Evolutionary conservation across 1,284 basidiomycete species (phyloP), one percentile per base, ranked within the genome.

Genomic region (Moesziomyces globuligerus): DNA sequence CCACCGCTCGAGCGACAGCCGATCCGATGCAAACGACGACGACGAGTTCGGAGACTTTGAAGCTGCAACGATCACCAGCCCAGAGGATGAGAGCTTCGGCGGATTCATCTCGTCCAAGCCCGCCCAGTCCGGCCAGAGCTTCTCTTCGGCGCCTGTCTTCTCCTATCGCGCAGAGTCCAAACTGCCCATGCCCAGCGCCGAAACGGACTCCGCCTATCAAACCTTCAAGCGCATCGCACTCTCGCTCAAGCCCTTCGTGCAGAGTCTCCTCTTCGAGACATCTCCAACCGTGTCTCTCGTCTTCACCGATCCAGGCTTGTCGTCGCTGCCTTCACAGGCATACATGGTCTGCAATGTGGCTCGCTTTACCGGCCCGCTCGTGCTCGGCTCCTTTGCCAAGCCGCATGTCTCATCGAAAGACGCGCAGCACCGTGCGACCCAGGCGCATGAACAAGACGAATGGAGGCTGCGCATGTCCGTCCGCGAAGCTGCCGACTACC

Each of bases 21-120:
- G 34, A 38, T n/a, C n/a, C n/a, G n/a, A n/a, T n/a, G n/a, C n/a
- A n/a, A 28, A 25, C 36, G 77, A 84, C 40, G 88, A 92, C 56
- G 92, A 95, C 70, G 94, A 94, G 36, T 98, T 97, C 85, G 94
- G 78, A n/a, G 71, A 74, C 49, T 72, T 75, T 52, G 48, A 57
- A 50, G 37, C 49, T 0, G 68, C 54, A 0, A 58, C 49, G 37
- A 51, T 62, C 48, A 49, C 62, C 1, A 54, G 51, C 23, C 52
- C 59, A 1, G 66, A 62, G 8, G 71, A 72, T 34, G 72, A 74
- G 15, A 49, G 38, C 48, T 76, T 76, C 48, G 64, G 93, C 1
- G 93, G 95, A 80, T 95, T 88, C 40, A 80, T 86, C 7, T 54
- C 62, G 1, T 58, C 54, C 7, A 62, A 53, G 20, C 47, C 46